phyloP scores from a whole-genome alignment of 306 rosid species.

The Acacia crassicarpa region DNA sequence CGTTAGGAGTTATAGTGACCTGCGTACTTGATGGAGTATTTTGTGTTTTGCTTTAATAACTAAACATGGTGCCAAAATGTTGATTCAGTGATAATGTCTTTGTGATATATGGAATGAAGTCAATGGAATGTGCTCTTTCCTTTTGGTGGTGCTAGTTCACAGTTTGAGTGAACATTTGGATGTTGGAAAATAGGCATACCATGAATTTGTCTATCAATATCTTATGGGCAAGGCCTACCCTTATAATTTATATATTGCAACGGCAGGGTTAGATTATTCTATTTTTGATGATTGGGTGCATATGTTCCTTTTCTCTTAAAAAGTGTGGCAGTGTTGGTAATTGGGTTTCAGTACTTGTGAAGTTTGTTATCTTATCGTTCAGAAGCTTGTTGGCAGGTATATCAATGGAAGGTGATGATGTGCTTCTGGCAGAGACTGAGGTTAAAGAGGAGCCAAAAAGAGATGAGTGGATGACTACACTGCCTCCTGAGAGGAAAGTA shows the following conservation, averaged over 20 bases:
- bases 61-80: not conserved
- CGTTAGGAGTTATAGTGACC: not conserved
- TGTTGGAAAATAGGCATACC: not conserved
- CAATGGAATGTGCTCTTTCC: not conserved
- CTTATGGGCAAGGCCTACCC: not conserved
- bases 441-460: constrained; percentile 73
- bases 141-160: not conserved
- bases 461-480: constrained; percentile 96
- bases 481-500: constrained; percentile 90
- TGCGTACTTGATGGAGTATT: not conserved
- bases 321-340: not conserved
- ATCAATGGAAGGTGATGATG: constrained; percentile 98
- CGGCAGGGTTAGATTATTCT: too few relatives aligned
- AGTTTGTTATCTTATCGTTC: constrained; percentile 31
- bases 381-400: constrained; percentile 56
- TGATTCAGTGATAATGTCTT: not conserved
- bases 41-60: not conserved
- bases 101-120: not conserved
- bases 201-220: not conserved
- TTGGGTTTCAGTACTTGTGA: constrained; percentile 23
- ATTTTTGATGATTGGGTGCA: not conserved
- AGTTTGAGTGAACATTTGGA: not conserved
- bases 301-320: constrained; percentile 1
- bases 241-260: not conserved
- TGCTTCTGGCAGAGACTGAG: constrained; percentile 73